Percentiles rank a stretch among this genome's conserved stretches.
phyloP scores from a whole-genome alignment of 176 grass and related monocot genomes.

The Panicum miliaceum region DNA sequence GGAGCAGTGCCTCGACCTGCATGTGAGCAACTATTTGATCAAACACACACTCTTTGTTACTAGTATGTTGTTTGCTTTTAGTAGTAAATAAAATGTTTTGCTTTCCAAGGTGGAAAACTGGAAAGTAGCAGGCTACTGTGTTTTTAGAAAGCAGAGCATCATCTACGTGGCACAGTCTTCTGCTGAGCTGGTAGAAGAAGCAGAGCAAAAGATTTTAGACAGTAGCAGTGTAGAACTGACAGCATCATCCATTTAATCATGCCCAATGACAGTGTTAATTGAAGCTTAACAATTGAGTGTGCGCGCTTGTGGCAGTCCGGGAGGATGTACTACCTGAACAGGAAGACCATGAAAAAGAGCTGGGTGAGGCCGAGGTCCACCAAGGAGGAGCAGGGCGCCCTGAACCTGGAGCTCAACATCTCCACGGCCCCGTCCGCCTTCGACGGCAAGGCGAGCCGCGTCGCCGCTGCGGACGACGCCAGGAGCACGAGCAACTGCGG shows the following conservation, averaged over 20 bases:
- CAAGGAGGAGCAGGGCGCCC: slow-evolving; percentile 47
- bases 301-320: slow-evolving; percentile 61
- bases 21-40: slow-evolving; percentile 25
- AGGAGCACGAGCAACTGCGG: slow-evolving; percentile 27
- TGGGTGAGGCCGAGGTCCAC: slow-evolving; percentile 59
- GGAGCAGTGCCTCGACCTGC: slow-evolving; percentile 93
- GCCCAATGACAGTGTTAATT: background rate
- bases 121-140: background rate
- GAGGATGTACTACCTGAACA: slow-evolving; percentile 96
- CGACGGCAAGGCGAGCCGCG: slow-evolving; percentile 1
- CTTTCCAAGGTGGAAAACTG: background rate
- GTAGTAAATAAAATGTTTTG: background rate
- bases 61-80: background rate
- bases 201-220: background rate
- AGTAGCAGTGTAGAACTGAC: background rate
- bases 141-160: slow-evolving; percentile 12
- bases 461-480: background rate
- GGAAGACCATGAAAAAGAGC: slow-evolving; percentile 79
- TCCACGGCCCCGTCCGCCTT: slow-evolving; percentile 18
- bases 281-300: background rate
- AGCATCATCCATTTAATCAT: background rate
- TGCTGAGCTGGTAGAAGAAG: slow-evolving; percentile 18
- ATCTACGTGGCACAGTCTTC: slow-evolving; percentile 7
- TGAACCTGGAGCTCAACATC: slow-evolving; percentile 85
- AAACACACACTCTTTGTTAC: background rate